Evolutionary conservation across 352 stramenopile genomes (phyloP).

Genomic region (Blastocystis sp.): DNA sequence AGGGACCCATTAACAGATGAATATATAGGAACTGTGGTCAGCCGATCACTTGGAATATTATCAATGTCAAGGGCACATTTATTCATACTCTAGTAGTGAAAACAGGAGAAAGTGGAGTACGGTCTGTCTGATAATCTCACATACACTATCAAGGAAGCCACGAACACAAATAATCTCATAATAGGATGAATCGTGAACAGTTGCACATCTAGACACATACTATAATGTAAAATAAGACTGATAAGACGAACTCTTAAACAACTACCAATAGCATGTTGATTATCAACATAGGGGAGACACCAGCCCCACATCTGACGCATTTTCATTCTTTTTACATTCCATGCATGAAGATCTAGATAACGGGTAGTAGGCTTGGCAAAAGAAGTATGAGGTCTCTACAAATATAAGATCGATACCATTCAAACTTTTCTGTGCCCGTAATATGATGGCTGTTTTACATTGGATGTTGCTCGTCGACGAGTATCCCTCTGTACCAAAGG

Average conservation of each 20-base stretch:
- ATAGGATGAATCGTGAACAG: conserved; percentile 35
- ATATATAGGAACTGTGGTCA: not conserved
- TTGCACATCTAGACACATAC: not conserved
- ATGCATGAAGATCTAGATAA: conserved; percentile 10
- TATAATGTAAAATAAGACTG: not conserved
- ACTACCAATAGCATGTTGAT: not conserved
- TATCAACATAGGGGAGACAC: not conserved
- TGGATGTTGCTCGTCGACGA: conserved; percentile 12
- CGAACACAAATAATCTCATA: not conserved
- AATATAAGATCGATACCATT: not conserved
- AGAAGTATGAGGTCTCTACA: not conserved
- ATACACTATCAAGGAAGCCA: not conserved
- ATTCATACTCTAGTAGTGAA: conserved; percentile 4
- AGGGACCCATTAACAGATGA: not conserved
- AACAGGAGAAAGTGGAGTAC: not conserved
- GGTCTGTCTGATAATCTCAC: not conserved
- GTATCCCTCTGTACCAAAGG: not conserved
- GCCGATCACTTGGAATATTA: not conserved
- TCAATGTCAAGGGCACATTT: no score
- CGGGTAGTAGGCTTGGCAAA: not conserved
- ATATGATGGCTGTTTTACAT: conserved; percentile 19
- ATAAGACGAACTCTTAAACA: not conserved
- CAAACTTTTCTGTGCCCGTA: not conserved
- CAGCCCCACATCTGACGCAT: conserved; percentile 44
- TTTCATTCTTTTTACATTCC: conserved; percentile 32